These are phyloP conservation scores for grape (Vitis vinifera) DNA, from an alignment of 164 flowering plant species.

Conservation along the genomic window DNA sequence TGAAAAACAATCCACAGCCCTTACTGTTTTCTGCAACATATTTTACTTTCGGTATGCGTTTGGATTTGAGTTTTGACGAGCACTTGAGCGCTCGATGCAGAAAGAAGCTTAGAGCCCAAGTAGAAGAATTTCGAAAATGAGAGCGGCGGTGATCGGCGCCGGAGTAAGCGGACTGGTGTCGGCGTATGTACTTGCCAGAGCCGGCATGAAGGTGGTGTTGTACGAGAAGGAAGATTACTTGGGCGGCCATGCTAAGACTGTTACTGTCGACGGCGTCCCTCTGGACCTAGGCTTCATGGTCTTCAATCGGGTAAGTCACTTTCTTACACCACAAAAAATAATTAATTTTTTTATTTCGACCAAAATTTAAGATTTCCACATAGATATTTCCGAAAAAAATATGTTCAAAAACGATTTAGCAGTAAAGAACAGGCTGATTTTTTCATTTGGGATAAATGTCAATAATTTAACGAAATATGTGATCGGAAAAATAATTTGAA, in stretches of 20 bases:
- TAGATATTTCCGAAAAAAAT: too few species aligned
- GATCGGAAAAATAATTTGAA: too few species aligned
- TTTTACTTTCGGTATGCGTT: too few species aligned
- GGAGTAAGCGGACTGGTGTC: constrained; percentile 86
- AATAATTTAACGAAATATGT: too few species aligned
- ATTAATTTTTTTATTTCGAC: too few species aligned
- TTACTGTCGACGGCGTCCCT: constrained; percentile 59
- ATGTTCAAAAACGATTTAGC: too few species aligned
- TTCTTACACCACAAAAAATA: background rate
- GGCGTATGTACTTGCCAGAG: constrained; percentile 60
- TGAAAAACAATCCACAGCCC: too few species aligned
- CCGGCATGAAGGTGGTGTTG: constrained; percentile 66
- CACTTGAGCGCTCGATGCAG: background rate
- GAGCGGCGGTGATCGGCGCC: constrained; percentile 78
- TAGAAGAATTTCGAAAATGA: constrained; percentile 36
- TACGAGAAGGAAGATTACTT: constrained; percentile 78
- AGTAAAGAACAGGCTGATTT: too few species aligned
- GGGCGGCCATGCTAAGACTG: constrained; percentile 91
- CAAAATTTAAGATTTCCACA: too few species aligned
- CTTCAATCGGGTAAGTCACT: constrained; percentile 76
- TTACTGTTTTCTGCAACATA: too few species aligned
- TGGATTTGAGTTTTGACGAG: too few species aligned
- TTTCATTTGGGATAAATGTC: too few species aligned
- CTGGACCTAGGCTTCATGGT: constrained; percentile 96
- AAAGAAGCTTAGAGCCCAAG: background rate